Evolutionary conservation across 1,284 basidiomycete genomes (phyloP).

Genomic region (Cryptococcus wingfieldii): DNA sequence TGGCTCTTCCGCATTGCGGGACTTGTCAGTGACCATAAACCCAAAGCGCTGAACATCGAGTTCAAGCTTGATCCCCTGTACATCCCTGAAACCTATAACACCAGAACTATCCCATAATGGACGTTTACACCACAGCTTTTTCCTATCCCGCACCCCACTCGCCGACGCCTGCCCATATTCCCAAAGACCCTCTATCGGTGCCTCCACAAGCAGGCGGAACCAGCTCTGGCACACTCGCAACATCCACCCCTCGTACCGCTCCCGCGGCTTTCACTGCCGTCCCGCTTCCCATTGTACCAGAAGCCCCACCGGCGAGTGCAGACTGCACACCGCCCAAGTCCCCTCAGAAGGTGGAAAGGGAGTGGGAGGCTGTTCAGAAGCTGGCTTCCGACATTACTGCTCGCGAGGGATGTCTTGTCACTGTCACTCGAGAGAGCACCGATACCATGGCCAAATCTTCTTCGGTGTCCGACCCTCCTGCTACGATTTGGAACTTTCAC

Average conservation of each 20-base stretch:
- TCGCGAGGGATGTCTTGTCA: slow-evolving; percentile 73
- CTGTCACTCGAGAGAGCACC: slow-evolving; percentile 60
- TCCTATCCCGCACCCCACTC: slow-evolving; percentile 45
- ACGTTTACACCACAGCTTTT: slow-evolving; percentile 80
- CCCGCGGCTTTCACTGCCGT: slow-evolving; percentile 7
- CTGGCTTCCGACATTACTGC: slow-evolving; percentile 73
- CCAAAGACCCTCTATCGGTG: neutral
- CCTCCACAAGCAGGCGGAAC: neutral
- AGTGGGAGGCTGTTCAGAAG: slow-evolving; percentile 69
- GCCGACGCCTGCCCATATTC: slow-evolving; percentile 2
- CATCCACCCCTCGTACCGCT: slow-evolving; percentile 12
- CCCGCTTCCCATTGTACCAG: slow-evolving; percentile 15
- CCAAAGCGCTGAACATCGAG: too few relatives aligned
- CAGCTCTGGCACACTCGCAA: neutral
- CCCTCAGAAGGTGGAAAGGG: slow-evolving; percentile 32
- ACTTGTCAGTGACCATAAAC: too few relatives aligned
- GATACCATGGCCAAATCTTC: slow-evolving; percentile 8
- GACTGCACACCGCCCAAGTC: slow-evolving; percentile 14
- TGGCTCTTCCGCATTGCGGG: too few relatives aligned
- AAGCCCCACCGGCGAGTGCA: slow-evolving; percentile 13
- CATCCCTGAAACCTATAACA: neutral
- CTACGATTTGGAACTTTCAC: slow-evolving; percentile 71
- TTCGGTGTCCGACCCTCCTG: slow-evolving; percentile 7
- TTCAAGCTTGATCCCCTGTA: neutral
- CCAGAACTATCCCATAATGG: slow-evolving; percentile 58